Conservation (phyloP, 257 asterid genomes). For the Solanum clarkiae region DNA sequence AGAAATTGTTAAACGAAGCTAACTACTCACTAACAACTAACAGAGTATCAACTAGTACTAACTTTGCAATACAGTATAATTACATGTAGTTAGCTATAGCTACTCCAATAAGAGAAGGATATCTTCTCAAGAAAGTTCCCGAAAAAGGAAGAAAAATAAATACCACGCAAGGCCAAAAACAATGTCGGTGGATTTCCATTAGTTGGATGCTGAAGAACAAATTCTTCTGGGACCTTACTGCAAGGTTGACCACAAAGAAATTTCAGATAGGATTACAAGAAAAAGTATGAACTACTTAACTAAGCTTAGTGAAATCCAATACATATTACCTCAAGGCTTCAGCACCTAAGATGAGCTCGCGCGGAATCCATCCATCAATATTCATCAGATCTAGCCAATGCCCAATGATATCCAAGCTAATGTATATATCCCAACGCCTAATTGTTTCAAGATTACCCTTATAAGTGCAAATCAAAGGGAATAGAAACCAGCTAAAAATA, state of each 20-base stretch:
- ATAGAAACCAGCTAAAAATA: not conserved
- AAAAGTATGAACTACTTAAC: not conserved
- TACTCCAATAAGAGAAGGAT: not conserved
- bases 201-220: conserved; percentile 81
- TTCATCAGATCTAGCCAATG: conserved; percentile 98
- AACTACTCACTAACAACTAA: not conserved
- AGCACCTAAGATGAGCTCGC: conserved; percentile 95
- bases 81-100: not conserved
- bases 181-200: conserved; percentile 95
- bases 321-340: conserved; percentile 75
- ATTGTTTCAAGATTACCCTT: conserved; percentile 5
- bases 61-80: not conserved
- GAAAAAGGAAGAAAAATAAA: not conserved
- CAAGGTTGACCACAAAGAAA: conserved; percentile 17
- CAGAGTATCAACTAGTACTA: not conserved
- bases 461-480: not conserved
- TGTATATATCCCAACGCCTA: conserved; percentile 96
- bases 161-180: conserved; percentile 76
- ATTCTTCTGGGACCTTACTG: conserved; percentile 97
- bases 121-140: not conserved
- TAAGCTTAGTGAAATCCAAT: not conserved
- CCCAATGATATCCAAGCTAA: conserved; percentile 83
- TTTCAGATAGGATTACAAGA: not conserved
- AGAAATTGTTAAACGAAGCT: not conserved
- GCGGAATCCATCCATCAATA: conserved; percentile 98